Evolutionary conservation across 495 filamentous ascomycete species (phyloP), one percentile per base, ranked within the genome.

Genomic region (Penicillium parvum): DNA sequence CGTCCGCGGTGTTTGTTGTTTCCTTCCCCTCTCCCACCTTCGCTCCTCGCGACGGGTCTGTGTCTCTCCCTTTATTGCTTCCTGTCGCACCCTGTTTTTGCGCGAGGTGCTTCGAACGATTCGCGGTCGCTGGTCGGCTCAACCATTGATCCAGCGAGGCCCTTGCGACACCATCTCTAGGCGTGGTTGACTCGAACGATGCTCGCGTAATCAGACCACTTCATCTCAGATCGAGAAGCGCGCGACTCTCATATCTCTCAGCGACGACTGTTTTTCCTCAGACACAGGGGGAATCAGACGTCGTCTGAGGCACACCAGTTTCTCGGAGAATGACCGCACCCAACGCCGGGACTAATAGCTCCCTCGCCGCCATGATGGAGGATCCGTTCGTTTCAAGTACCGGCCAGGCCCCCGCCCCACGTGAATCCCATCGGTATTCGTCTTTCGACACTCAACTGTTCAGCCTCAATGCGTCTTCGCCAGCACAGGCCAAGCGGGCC

Each of bases 401-500:
- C 5, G 53, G 57, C 22, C 59, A 60, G 38, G 49, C 51, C 40
- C 50, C 64, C 37, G 61, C 28, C 23, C 61, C 74, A 12, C 65
- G 75, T 23, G 71, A 74, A 44, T 72, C 82, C 42, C 77, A 88
- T 50, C 81, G 88, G 39, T 88, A 84, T 59, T 85, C 86, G 17
- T 72, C 80, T 32, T 91, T 92, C 57, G 86, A 94, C 55, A 78
- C 75, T 5, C 81, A 89, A 38, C 64, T 89, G 17, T 86, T 95
- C 53, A 82, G 81, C 25, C 65, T 92, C n/a, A 84, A 85, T 54
- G 75, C 79, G 20, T 74, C 73, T 27, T 95, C 92, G 1, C 88
- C 91, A 23, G 79, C 82, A 22, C 89, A 96, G 53, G 85, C 88
- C 5, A 92, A 86, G 61, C 83, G 85, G 36, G 88, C 90, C 22